These are phyloP conservation scores for Penicillium sp. DNA, from an alignment of 2,329 filamentous ascomycete species.

Conservation along the genomic window DNA sequence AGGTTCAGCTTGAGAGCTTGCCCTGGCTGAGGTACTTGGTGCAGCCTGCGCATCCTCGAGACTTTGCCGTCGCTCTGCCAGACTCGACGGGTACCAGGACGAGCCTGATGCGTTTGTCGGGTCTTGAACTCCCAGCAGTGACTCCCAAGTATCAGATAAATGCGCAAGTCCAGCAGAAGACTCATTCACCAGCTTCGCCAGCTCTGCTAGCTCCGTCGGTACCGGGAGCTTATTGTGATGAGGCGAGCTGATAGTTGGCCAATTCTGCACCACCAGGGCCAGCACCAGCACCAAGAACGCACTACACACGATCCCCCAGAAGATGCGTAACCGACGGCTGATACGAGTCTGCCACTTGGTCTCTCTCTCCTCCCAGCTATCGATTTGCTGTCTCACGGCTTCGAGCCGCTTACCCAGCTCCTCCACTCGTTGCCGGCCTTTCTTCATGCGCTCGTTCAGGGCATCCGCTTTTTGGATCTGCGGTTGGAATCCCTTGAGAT, in stretches of 20 bases:
- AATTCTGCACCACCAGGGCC: constrained; percentile 38
- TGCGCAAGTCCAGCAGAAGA: constrained; percentile 19
- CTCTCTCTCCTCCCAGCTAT: constrained; percentile 52
- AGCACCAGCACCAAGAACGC: constrained; percentile 39
- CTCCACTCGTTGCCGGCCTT: constrained; percentile 43
- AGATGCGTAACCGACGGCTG: constrained; percentile 46
- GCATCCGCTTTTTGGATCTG: constrained; percentile 46
- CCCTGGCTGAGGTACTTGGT: constrained; percentile 12
- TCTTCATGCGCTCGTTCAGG: constrained; percentile 49
- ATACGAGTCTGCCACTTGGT: constrained; percentile 50
- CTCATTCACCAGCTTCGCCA: constrained; percentile 18
- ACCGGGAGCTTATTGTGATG: constrained; percentile 11
- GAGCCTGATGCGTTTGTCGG: constrained; percentile 6
- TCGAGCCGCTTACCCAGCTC: constrained; percentile 48
- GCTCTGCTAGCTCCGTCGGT: constrained; percentile 18
- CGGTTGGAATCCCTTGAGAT: constrained; percentile 46
- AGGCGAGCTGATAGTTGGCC: constrained; percentile 20
- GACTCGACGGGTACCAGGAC: constrained; percentile 30
- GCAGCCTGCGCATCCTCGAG: constrained; percentile 14
- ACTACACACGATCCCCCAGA: constrained; percentile 42
- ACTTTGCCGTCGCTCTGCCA: constrained; percentile 29
- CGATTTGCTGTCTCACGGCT: constrained; percentile 46
- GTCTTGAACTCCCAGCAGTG: constrained; percentile 4
- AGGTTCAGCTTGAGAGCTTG: constrained; percentile 3
- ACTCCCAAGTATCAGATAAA: constrained; percentile 17